Percentiles rank a stretch among this genome's conserved stretches.
phyloP scores from a whole-genome alignment of 768 basidiomycete genomes.

The Asterophora lycoperdoides region DNA sequence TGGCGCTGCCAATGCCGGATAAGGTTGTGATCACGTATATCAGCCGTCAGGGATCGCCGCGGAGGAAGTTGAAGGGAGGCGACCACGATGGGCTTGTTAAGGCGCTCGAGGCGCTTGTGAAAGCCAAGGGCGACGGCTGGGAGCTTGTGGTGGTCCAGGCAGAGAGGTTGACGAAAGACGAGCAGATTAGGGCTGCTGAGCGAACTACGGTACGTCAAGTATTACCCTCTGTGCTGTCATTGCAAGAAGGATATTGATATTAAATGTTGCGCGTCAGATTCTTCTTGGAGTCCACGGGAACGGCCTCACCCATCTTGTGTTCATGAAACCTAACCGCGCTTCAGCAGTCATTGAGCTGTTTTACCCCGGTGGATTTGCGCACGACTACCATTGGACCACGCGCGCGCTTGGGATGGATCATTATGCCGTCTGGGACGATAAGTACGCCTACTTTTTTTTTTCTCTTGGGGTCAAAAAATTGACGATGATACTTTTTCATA shows the following conservation, averaged over 20 bases:
- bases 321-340: conserved; percentile 73
- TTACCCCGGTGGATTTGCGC: conserved; percentile 74
- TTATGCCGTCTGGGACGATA: conserved; percentile 80
- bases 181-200: conserved; percentile 63
- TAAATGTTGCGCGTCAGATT: conserved; percentile 46
- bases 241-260: too few species aligned
- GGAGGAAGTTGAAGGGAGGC: conserved; percentile 48
- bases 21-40: conserved; percentile 71
- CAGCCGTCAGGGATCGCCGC: conserved; percentile 52
- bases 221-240: background rate
- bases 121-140: conserved; percentile 41
- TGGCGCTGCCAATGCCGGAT: conserved; percentile 35
- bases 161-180: conserved; percentile 67
- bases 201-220: conserved; percentile 59
- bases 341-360: conserved; percentile 86
- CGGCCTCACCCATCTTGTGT: conserved; percentile 79
- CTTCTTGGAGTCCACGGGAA: conserved; percentile 76
- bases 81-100: conserved; percentile 54
- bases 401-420: conserved; percentile 69
- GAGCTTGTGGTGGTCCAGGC: conserved; percentile 58
- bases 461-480: too few species aligned
- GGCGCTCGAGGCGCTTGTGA: conserved; percentile 48
- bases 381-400: conserved; percentile 84
- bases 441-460: too few species aligned
- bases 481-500: conserved; percentile 1